Conservation (phyloP, 441 rosid genomes). For the Dalechampia spathulata region DNA sequence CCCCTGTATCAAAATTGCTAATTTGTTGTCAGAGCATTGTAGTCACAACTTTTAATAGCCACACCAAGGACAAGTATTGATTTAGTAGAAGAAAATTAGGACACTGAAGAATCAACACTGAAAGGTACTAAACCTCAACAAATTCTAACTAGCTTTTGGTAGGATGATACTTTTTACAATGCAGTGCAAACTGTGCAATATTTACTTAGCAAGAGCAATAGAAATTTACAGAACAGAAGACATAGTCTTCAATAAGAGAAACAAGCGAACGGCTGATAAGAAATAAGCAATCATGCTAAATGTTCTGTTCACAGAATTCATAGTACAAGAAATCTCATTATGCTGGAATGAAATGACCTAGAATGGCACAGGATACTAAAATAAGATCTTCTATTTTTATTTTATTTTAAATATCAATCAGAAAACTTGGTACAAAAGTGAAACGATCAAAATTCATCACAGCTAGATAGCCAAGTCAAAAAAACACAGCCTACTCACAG, state of each 20-base stretch:
- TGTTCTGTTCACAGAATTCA: not conserved
- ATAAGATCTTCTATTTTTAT: not conserved
- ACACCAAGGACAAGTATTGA: not conserved
- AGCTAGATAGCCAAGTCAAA: not conserved
- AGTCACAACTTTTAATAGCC: conserved; percentile 9
- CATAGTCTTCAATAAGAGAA: not conserved
- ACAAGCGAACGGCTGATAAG: not conserved
- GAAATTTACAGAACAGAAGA: not conserved
- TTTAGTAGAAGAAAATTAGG: not conserved
- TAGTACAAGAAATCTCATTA: not conserved
- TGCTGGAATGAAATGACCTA: not conserved
- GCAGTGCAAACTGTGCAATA: not conserved
- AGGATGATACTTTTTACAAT: not conserved
- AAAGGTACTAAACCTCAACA: not conserved
- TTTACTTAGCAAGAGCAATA: not conserved
- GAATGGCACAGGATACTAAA: not conserved
- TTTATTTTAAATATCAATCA: conserved; percentile 1
- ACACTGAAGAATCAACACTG: not conserved
- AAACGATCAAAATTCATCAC: not conserved
- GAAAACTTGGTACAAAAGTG: not conserved
- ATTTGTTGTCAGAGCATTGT: conserved; percentile 14
- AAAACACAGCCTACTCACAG: not conserved
- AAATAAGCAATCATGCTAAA: not conserved
- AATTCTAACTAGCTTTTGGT: not conserved
- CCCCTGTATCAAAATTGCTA: conserved; percentile 58